Evolutionary conservation across 2,329 filamentous ascomycete species (phyloP), one percentile per base, ranked within the genome.

Genomic region (Diplodia mutila): DNA sequence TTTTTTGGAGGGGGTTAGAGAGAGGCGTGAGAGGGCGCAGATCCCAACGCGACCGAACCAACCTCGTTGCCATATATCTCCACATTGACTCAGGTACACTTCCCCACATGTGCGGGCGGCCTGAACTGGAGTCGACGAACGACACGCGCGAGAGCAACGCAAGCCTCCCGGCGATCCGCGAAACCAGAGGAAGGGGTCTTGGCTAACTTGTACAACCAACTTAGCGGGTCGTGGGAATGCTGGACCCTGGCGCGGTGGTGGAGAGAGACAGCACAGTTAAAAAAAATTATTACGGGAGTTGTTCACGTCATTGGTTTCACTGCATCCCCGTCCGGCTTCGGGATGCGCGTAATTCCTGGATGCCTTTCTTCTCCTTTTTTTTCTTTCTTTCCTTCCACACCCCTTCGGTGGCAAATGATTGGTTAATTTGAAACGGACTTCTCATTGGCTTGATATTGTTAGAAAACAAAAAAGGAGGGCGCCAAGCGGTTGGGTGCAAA

Each of bases 371-470:
- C n/a, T 46, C n/a, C 14, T 21, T 46, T 46, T 46, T 46, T 46
- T 37, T 37, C n/a, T n/a, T 37, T 34, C 3, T 34, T 34, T 7
- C 1, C 8, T 37, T 4, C 34, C 12, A 9, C 34, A 6, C 6
- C 11, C 34, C 34, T 11, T 11, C 12, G 34, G 55, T 42, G 16
- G 55, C 11, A 29, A 42, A 14, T 6, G 5, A 37, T 51, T 61
- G 39, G 27, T 14, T 18, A 21, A 11, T 11, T 29, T 29, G 11
- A 23, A 48, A 27, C 27, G 18, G 21, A 11, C n/a, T 46, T 14
- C 46, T 51, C 27, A 51, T 51, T 63, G 27, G 59, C 27, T 9
- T 25, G 59, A 51, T 51, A 63, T 63, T 23, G 42, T 51, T 51
- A 51, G 29, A 34, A 49, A 49, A 5, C n/a, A 48, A 37, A 11